Conservation (phyloP, 2,329 filamentous ascomycete species). For the Elsinoe batatas region DNA sequence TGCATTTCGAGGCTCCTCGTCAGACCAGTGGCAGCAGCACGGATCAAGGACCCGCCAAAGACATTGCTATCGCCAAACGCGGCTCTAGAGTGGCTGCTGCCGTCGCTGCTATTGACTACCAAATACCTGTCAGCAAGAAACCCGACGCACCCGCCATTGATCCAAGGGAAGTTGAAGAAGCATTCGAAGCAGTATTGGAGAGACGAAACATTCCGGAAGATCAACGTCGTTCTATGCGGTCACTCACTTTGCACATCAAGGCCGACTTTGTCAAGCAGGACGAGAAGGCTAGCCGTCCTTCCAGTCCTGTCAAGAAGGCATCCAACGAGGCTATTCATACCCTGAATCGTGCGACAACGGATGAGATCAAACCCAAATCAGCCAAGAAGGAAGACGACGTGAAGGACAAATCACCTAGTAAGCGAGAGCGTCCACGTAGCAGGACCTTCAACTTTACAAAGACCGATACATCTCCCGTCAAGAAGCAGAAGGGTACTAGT, state of each 20-base stretch:
- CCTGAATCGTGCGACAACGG: neutral
- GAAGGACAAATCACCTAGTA: constrained; percentile 27
- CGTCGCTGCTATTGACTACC: constrained; percentile 53
- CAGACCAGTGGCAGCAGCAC: constrained; percentile 28
- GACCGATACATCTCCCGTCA: constrained; percentile 57
- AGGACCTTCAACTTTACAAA: constrained; percentile 71
- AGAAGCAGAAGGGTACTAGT: constrained; percentile 63
- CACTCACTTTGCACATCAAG: constrained; percentile 79
- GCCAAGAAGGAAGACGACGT: constrained; percentile 15
- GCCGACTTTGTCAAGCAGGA: constrained; percentile 91
- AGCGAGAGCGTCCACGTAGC: constrained; percentile 49
- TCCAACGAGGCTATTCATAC: constrained; percentile 11
- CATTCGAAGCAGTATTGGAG: constrained; percentile 53
- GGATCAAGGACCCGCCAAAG: constrained; percentile 23
- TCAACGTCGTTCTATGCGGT: constrained; percentile 90
- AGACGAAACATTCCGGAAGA: constrained; percentile 82
- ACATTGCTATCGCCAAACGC: constrained; percentile 33
- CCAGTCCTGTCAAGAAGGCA: constrained; percentile 14
- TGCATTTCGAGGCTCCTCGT: constrained; percentile 24
- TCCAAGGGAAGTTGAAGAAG: constrained; percentile 48
- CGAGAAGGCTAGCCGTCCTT: constrained; percentile 34
- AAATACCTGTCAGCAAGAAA: constrained; percentile 29
- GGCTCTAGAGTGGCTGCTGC: constrained; percentile 52
- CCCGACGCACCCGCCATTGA: constrained; percentile 38
- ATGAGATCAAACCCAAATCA: constrained; percentile 1